Conservation (phyloP, 2,329 filamentous ascomycete species). For the Amauroascus niger region DNA sequence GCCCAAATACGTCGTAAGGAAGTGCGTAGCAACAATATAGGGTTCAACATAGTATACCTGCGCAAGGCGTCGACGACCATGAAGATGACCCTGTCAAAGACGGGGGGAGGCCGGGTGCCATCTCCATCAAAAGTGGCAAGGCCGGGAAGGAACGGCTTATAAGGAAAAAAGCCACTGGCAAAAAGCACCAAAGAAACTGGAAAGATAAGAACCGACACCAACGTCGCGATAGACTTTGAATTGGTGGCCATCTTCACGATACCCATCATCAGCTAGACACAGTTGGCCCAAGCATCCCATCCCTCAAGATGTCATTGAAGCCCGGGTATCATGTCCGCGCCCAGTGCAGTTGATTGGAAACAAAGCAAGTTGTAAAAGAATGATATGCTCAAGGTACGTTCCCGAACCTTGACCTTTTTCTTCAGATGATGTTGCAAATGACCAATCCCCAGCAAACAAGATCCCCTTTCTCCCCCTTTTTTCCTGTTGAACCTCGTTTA, state of each 20-base stretch:
- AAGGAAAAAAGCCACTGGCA: slow-evolving; percentile 89
- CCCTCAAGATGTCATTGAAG: background rate
- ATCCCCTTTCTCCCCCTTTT: no score
- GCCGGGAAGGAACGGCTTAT: slow-evolving; percentile 86
- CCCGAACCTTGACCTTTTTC: no score
- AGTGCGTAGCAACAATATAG: background rate
- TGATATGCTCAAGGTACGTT: no score
- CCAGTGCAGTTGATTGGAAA: no score
- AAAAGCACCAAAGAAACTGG: slow-evolving; percentile 67
- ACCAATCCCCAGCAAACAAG: no score
- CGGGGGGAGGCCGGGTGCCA: slow-evolving; percentile 50
- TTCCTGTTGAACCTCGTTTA: no score
- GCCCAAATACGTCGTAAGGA: slow-evolving; percentile 4
- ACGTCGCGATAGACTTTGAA: slow-evolving; percentile 2
- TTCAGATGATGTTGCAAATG: no score
- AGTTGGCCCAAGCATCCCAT: background rate
- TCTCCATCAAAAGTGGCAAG: slow-evolving; percentile 54
- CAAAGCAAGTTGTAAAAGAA: no score
- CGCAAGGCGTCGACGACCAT: slow-evolving; percentile 96
- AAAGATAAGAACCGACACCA: slow-evolving; percentile 63
- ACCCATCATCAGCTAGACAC: background rate
- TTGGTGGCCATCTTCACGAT: background rate
- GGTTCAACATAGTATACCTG: slow-evolving; percentile 48
- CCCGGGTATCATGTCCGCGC: background rate
- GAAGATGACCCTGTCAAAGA: slow-evolving; percentile 85